Base-by-base conservation (phyloP, 2,329 filamentous ascomycete species). In the Cadophora luteo-olivacea region DNA sequence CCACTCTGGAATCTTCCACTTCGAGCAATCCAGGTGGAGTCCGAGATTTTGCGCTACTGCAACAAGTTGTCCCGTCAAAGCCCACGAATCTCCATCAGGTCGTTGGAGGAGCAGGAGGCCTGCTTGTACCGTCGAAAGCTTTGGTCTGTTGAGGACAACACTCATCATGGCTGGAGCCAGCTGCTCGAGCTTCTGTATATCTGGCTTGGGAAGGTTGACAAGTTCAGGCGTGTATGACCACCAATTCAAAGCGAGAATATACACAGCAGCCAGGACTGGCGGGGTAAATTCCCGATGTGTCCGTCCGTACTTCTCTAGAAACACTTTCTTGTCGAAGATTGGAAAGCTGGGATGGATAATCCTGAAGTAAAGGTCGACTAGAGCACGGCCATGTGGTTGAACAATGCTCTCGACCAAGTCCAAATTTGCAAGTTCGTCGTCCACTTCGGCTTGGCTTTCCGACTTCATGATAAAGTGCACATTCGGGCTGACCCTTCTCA, bases 391-490 rank as follows among this genome's bases (percentile, higher is more conserved):
- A 70, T 76, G 72, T 6, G 74, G 75, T 24, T 70, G 64, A 24
- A 76, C 73, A 62, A 75, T 72, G 48, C 66, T 70, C 49, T 77
- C 74, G 4, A 75, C 72, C 14, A 72, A 52, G 68, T 80, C 78
- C 9, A 75, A 65, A 65, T 75, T 72, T n/a, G 68, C 66, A 9
- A 75, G 58, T 49, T 76, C 73, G 38, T 73, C 74, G 36, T 76
- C 73, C 12, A 74, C 54, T 76, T 90, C 87, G 45, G 90, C 88
- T 64, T 89, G 87, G 8, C 91, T 92, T 76, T 87, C 86, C 71
- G 86, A 84, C 80, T 94, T 92, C 82, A 93, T 89, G 78, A 93
- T 86, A 81, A 95, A 94, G 68, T 91, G 93, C 77, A 92, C 91
- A 80, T 87, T 81, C 61, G 90, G 87, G 79, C 90, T 91, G 73